Evolutionary conservation across 2,329 filamentous ascomycete species (phyloP), one percentile per base, ranked within the genome.

Genomic region (Apiospora rasikravindrae): DNA sequence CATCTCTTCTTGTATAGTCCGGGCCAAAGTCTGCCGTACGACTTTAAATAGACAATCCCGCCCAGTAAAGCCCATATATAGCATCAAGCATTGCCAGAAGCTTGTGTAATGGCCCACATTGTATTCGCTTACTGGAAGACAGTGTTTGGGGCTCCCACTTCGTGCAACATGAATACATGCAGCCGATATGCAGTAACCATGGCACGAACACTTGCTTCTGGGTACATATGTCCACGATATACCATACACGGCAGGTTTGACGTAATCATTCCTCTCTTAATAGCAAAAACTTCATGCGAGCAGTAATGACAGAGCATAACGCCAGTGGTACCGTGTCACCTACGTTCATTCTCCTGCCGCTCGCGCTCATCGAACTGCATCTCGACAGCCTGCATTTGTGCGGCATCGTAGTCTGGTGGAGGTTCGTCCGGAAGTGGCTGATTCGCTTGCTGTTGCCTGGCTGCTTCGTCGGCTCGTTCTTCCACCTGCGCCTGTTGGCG

Each of bases 351-450:
- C 76, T 93, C 93, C 73, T 93, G 89, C 66, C 92, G 91, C 75
- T 95, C 87, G 73, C 92, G 93, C 76, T 94, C 90, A 79, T 94
- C 90, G 29, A 91, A 83, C 69, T 83, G 85, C 79, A 86, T 88
- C 73, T 83, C 86, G 40, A 92, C 81, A 40, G 89, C 89, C 77
- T 91, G 89, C n/a, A 88, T 91, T 82, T 98, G 96, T 40, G 94
- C 93, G 81, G 98, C 94, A 78, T 98, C 95, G 79, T 98, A 98
- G 47, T 91, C 93, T 69, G 96, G 96, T 67, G 96, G 96, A 6
- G 95, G 94, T 80, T 96, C 95, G 83, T 91, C 78, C 78, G 94
- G 83, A 84, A 82, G 84, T 37, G 77, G 77, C 71, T 82, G 82
- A 57, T 77, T 74, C 70, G 76, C 75, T 69, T 81, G 79, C 47